Conservation (phyloP, 192 early-diverging fungal species). For the Coemansia sp. region DNA sequence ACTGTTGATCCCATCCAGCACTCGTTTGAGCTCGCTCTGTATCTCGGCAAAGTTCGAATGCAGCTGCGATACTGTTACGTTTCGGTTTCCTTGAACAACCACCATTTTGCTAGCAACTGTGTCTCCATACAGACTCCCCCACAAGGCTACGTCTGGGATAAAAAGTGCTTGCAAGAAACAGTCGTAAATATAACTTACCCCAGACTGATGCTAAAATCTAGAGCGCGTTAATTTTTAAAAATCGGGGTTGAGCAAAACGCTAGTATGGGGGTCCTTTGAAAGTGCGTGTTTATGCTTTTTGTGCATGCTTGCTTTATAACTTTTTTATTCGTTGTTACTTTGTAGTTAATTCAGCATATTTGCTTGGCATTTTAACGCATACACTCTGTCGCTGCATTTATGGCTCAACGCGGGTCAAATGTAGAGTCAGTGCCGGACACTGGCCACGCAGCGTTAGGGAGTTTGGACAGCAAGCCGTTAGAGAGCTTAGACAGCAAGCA, state of each 20-base stretch:
- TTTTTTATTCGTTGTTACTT: constrained; percentile 3
- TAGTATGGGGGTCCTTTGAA: not conserved
- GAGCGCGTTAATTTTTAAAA: not conserved
- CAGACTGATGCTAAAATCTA: not conserved
- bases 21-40: constrained; percentile 65
- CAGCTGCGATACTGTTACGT: constrained; percentile 39
- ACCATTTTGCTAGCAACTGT: not conserved
- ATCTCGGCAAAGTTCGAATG: constrained; percentile 55
- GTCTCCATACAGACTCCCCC: not conserved
- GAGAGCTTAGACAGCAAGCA: too few species aligned
- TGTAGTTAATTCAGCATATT: not conserved
- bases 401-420: constrained; percentile 1
- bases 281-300: not conserved
- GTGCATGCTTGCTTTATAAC: not conserved
- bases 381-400: not conserved
- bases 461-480: not conserved
- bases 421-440: not conserved
- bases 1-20: constrained; percentile 62
- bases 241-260: not conserved
- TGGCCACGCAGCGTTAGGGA: not conserved
- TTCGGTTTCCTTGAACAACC: constrained; percentile 1
- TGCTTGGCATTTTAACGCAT: not conserved
- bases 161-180: too few species aligned
- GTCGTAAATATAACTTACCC: too few species aligned
- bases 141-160: too few species aligned